Percentiles rank a stretch among this genome's conserved stretches.
These are phyloP conservation scores for Theileria annulata DNA, from an alignment of 169 alveolate genomes.

Conservation along the genomic window DNA sequence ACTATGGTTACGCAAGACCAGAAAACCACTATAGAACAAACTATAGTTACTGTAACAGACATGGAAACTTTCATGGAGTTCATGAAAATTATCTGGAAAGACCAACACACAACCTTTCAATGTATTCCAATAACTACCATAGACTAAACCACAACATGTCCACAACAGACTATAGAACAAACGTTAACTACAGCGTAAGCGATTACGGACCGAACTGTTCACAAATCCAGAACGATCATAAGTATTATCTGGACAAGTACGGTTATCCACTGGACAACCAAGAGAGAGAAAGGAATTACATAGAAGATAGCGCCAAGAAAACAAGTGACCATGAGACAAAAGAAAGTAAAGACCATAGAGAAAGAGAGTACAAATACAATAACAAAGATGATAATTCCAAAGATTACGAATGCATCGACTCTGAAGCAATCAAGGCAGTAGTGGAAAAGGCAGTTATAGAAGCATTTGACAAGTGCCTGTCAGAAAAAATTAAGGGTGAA, in stretches of 20 bases:
- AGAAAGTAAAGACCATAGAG: background rate
- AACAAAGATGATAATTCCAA: background rate
- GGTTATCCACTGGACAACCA: background rate
- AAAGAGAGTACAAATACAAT: background rate
- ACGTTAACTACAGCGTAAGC: background rate
- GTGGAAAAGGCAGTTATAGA: slow-evolving; percentile 18
- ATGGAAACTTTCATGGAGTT: background rate
- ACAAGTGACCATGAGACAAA: background rate
- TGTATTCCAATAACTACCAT: background rate
- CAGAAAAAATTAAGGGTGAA: background rate
- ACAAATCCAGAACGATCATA: background rate
- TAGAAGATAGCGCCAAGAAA: background rate
- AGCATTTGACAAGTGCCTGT: slow-evolving; percentile 1
- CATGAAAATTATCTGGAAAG: background rate
- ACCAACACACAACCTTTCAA: background rate
- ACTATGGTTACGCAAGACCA: slow-evolving; percentile 3
- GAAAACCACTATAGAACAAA: background rate
- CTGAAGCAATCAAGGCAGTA: background rate
- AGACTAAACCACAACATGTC: background rate
- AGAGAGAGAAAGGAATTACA: background rate
- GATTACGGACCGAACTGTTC: background rate
- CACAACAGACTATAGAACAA: background rate
- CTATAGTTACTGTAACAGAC: background rate
- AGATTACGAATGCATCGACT: background rate
- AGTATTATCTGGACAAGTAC: background rate